Percentiles rank a stretch among this genome's conserved stretches.
phyloP scores from a whole-genome alignment of 169 alveolate genomes.

The Cryptosporidium xiaoi region DNA sequence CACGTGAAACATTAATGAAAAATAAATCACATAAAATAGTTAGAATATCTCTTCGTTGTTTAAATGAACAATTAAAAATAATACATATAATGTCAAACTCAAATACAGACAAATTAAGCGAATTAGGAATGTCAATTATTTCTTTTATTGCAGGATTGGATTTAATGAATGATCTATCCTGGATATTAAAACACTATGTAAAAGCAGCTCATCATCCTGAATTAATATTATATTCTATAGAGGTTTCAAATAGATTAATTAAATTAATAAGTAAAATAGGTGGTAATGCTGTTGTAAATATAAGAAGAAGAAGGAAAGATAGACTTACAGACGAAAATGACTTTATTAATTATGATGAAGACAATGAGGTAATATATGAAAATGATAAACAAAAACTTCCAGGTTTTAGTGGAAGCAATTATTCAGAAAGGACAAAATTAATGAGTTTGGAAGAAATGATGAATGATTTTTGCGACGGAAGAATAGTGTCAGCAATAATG shows the following conservation, averaged over 20 bases:
- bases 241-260: conserved; percentile 51
- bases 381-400: conserved; percentile 10
- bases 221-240: conserved; percentile 42
- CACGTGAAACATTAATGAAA: conserved; percentile 31
- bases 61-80: conserved; percentile 66
- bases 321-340: conserved; percentile 40
- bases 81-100: conserved; percentile 51
- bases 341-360: conserved; percentile 1
- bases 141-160: conserved; percentile 44
- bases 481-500: conserved; percentile 45
- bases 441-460: conserved; percentile 69
- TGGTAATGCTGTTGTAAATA: conserved; percentile 23
- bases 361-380: conserved; percentile 24
- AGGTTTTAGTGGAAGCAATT: conserved; percentile 22
- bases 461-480: conserved; percentile 67
- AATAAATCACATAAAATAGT: conserved; percentile 57
- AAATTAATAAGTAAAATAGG: conserved; percentile 58
- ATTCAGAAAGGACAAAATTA: conserved; percentile 32
- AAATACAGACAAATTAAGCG: not conserved
- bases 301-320: conserved; percentile 52
- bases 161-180: conserved; percentile 48
- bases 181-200: conserved; percentile 59
- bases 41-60: conserved; percentile 52
- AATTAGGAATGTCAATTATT: conserved; percentile 34
- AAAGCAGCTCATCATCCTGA: conserved; percentile 71